These are phyloP conservation scores for Elsinoe australis DNA, from an alignment of 2,329 filamentous ascomycete species.

Conservation along the genomic window DNA sequence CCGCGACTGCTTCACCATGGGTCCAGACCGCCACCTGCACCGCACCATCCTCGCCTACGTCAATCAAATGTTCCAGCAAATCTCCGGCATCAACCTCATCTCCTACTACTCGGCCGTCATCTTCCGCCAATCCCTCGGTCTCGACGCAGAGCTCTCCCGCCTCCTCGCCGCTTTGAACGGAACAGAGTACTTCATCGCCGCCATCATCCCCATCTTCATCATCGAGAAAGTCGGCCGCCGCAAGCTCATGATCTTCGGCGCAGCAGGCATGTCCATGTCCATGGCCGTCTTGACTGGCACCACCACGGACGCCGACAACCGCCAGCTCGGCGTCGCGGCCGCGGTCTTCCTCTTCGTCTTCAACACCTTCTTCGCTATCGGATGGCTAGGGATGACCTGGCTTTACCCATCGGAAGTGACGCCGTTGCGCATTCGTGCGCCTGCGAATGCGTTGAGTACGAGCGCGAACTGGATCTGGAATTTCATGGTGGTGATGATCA, in stretches of 20 bases:
- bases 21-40: slow-evolving; percentile 31
- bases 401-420: slow-evolving; percentile 25
- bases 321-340: slow-evolving; percentile 20
- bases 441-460: slow-evolving; percentile 30
- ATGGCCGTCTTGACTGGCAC: slow-evolving; percentile 29
- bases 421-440: slow-evolving; percentile 23
- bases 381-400: slow-evolving; percentile 43
- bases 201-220: slow-evolving; percentile 43
- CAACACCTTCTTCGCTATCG: slow-evolving; percentile 47
- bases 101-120: slow-evolving; percentile 42
- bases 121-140: slow-evolving; percentile 46
- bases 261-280: slow-evolving; percentile 39
- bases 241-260: slow-evolving; percentile 64
- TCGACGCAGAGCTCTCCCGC: slow-evolving; percentile 41
- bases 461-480: slow-evolving; percentile 45
- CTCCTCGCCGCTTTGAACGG: slow-evolving; percentile 49
- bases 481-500: slow-evolving; percentile 51
- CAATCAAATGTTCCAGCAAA: slow-evolving; percentile 33
- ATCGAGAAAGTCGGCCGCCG: slow-evolving; percentile 49
- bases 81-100: slow-evolving; percentile 24
- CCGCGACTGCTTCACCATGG: slow-evolving; percentile 27
- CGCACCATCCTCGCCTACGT: slow-evolving; percentile 30
- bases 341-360: slow-evolving; percentile 41
- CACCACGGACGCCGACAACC: neutral
- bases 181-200: slow-evolving; percentile 46